Percentiles rank a stretch among this genome's conserved stretches.
Evolutionary conservation across 805 yeast species (phyloP).

Genomic region (Starmerella bombi): DNA sequence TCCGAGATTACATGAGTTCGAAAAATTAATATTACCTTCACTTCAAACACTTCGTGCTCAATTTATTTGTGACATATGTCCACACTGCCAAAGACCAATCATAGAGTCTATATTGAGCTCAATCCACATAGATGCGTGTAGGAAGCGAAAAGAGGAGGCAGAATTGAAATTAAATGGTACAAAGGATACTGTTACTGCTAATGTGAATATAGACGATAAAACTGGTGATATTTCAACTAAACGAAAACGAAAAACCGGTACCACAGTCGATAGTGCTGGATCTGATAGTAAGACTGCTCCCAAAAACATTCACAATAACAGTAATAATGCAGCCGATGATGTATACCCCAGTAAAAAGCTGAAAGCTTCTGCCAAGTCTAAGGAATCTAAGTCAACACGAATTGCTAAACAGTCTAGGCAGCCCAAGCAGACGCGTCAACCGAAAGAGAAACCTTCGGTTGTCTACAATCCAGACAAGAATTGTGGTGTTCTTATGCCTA

Average conservation of each 20-base stretch:
- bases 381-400: conserved; percentile 7
- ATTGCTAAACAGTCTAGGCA: conserved; percentile 4
- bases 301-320: no score
- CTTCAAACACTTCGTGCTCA: conserved; percentile 22
- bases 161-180: neutral
- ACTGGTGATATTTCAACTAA: neutral
- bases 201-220: neutral
- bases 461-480: conserved; percentile 35
- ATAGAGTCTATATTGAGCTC: conserved; percentile 16
- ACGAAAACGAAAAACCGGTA: neutral
- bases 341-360: neutral
- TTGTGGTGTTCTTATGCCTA: conserved; percentile 89
- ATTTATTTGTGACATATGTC: conserved; percentile 23
- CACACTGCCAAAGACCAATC: conserved; percentile 24
- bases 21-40: conserved; percentile 20
- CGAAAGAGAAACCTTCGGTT: conserved; percentile 44
- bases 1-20: conserved; percentile 18
- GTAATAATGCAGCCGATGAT: neutral
- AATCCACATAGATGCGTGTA: conserved; percentile 19
- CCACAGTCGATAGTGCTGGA: neutral
- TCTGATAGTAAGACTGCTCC: neutral
- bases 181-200: neutral
- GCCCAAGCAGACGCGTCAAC: conserved; percentile 5
- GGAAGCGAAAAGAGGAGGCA: neutral
- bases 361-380: conserved; percentile 6